Percentiles rank a stretch among this genome's conserved stretches.
Conservation (phyloP, 257 asterid genomes). For the Datura wrightii region DNA sequence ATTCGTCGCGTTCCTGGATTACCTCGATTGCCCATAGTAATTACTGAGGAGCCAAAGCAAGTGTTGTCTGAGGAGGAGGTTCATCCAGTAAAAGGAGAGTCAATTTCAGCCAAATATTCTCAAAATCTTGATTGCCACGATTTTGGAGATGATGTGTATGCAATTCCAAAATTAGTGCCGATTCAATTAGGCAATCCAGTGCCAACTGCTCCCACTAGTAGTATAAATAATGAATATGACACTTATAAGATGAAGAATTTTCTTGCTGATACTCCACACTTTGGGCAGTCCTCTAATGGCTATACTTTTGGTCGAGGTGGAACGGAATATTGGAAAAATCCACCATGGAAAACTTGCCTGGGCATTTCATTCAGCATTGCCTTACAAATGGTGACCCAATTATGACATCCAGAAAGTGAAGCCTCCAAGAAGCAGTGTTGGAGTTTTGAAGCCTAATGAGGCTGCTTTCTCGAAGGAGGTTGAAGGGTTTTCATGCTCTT, state of each 20-base stretch:
- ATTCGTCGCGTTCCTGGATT: background rate
- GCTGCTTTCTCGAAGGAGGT: slow-evolving; percentile 88
- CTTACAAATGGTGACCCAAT: slow-evolving; percentile 95
- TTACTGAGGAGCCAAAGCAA: background rate
- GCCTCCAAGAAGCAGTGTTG: slow-evolving; percentile 88
- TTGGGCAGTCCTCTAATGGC: slow-evolving; percentile 35
- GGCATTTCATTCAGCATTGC: slow-evolving; percentile 97
- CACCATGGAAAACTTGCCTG: slow-evolving; percentile 93
- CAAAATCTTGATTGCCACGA: background rate
- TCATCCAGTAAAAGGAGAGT: background rate
- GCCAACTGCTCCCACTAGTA: background rate
- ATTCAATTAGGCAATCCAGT: background rate
- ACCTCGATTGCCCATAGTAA: background rate
- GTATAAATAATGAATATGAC: background rate
- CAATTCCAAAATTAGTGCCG: background rate
- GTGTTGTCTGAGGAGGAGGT: background rate
- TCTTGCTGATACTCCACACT: too few species aligned
- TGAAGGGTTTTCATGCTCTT: slow-evolving; percentile 58
- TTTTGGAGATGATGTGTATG: slow-evolving; percentile 7
- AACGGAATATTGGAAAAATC: too few species aligned
- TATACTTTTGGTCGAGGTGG: slow-evolving; percentile 81
- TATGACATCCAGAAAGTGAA: slow-evolving; percentile 84
- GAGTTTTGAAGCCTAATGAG: slow-evolving; percentile 82
- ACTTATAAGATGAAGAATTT: too few species aligned
- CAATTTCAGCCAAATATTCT: background rate